Evolutionary conservation across 2,329 filamentous ascomycete genomes (phyloP).

Genomic region (Alternaria arborescens): DNA sequence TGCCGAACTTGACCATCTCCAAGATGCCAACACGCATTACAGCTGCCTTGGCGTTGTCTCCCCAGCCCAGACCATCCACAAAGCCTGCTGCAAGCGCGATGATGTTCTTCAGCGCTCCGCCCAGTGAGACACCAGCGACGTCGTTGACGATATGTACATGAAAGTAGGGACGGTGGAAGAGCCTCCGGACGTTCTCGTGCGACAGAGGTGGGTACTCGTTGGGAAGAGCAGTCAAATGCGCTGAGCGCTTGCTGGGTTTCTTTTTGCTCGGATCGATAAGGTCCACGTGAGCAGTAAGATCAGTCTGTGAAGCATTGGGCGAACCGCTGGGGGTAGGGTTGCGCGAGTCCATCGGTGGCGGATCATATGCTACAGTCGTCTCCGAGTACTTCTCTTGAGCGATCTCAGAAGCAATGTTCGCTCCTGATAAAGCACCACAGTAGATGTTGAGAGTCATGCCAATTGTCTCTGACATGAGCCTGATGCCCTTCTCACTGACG

Average conservation of each 20-base stretch:
- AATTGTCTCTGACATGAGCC: constrained; percentile 94
- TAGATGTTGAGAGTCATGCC: constrained; percentile 92
- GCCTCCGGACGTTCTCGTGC: constrained; percentile 79
- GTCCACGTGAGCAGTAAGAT: constrained; percentile 59
- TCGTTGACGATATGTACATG: constrained; percentile 93
- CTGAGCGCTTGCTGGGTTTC: constrained; percentile 67
- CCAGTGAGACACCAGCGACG: constrained; percentile 95
- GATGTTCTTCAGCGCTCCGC: constrained; percentile 95
- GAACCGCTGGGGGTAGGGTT: constrained; percentile 68
- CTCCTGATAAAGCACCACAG: constrained; percentile 92
- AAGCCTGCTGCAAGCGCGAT: constrained; percentile 94
- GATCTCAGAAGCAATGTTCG: constrained; percentile 96
- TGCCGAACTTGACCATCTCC: constrained; percentile 96
- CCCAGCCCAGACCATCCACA: constrained; percentile 94
- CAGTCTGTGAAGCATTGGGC: constrained; percentile 59
- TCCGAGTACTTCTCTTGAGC: constrained; percentile 96
- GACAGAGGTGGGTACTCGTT: constrained; percentile 85
- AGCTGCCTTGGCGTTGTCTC: constrained; percentile 98
- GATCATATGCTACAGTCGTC: constrained; percentile 96
- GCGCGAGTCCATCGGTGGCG: constrained; percentile 85
- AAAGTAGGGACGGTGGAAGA: constrained; percentile 98
- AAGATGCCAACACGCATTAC: constrained; percentile 95
- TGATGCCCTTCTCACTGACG: constrained; percentile 84
- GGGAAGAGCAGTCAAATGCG: constrained; percentile 78
- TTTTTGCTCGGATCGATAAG: constrained; percentile 62